These are phyloP conservation scores for Coleophoma cylindrospora DNA, from an alignment of 2,329 filamentous ascomycete species.

Conservation along the genomic window DNA sequence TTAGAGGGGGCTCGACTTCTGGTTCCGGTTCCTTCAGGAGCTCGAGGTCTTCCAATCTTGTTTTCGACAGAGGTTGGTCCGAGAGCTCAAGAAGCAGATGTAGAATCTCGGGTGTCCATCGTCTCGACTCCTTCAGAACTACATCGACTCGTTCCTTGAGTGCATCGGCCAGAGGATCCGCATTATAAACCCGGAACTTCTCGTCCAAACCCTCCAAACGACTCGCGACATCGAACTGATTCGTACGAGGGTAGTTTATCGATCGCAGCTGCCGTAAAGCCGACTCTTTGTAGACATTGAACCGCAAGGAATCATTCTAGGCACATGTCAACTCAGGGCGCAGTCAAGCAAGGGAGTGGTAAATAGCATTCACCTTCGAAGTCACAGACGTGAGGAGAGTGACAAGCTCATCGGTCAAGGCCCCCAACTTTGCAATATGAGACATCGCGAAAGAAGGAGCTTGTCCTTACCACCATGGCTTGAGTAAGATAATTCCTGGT, in stretches of 20 bases:
- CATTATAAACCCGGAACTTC: conserved; percentile 75
- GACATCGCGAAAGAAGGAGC: conserved; percentile 51
- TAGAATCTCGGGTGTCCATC: conserved; percentile 75
- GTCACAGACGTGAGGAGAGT: conserved; percentile 53
- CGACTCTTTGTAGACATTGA: conserved; percentile 41
- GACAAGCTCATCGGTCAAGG: conserved; percentile 68
- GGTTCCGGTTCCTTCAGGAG: conserved; percentile 40
- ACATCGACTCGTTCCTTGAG: conserved; percentile 53
- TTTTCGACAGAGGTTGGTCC: conserved; percentile 69
- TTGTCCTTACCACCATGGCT: no score
- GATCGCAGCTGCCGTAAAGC: conserved; percentile 46
- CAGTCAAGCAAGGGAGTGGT: not conserved
- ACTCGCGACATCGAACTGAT: conserved; percentile 68
- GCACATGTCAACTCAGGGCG: no score
- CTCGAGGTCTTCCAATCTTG: conserved; percentile 59
- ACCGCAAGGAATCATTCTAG: conserved; percentile 28
- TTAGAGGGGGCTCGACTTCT: conserved; percentile 46
- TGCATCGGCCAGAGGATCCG: conserved; percentile 74
- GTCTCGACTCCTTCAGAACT: conserved; percentile 46
- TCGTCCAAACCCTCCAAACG: conserved; percentile 72
- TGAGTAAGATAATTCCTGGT: not conserved
- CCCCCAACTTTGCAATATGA: conserved; percentile 58
- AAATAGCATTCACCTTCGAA: conserved; percentile 37
- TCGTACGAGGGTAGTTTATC: conserved; percentile 58
- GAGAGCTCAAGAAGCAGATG: conserved; percentile 77